Base-by-base conservation (phyloP, 345 rosid species). In the Sonneratia caseolaris region DNA sequence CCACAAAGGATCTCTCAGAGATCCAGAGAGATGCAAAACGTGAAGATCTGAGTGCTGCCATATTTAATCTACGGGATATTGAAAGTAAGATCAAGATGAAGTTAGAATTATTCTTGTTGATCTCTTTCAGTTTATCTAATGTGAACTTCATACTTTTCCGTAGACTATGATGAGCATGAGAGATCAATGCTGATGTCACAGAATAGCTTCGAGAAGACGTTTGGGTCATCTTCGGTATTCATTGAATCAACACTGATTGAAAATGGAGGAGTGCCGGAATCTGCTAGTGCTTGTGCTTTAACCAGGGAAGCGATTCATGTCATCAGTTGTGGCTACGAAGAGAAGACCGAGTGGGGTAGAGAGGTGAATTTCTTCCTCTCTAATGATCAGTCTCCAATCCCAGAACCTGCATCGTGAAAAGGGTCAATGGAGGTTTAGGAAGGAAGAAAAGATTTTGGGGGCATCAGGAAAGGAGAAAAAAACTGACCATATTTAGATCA, bases 281-380 rank as follows among this genome's bases (percentile, higher is more conserved):
- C 97, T 51, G 93, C 74, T 65, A 87, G 90, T 80, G 84, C 97
- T 0, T 84, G 95, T 55, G 87, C 85, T 15, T 89, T 92, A 22
- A 92, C 92, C 84, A 89, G 86, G 80, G 99, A 95, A 86, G 99
- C 99, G 65, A 95, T 95, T 73, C 99, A 92, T 73, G 99, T 91
- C 77, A 95, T 95, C 73, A 82, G 97, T 77, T 92, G 97, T 37
- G 87, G 99, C 70, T 92, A 92, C 18, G 99, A 95, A 83, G 99
- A 92, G 80, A 95, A 95, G 79, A 87, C 93, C 9, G 91, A 83
- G 76, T 95, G 99, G 97, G 97, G 99, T 72, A 92, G 89, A 92
- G 99, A 95, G 95, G 97, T 94, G 73, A 73, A 21, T 59, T 1
- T 40, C n/a, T 36, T 73, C 27, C 40, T 19, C 40, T 47, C 56